Percentiles rank a stretch among this genome's conserved stretches.
Evolutionary conservation across 768 basidiomycete genomes (phyloP).

Genomic region (Suillus subluteus): DNA sequence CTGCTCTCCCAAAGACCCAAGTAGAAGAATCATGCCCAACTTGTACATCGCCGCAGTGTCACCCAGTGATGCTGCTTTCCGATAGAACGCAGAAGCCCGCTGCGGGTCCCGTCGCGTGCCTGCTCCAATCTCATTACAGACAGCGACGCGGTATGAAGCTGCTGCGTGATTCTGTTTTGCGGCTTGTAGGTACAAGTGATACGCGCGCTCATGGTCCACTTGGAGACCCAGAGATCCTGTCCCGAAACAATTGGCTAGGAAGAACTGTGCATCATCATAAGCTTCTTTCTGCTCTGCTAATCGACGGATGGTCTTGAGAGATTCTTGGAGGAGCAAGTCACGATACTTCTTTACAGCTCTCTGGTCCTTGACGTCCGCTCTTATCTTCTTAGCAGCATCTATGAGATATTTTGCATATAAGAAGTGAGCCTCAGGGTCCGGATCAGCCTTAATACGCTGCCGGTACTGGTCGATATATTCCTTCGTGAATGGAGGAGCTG

Average conservation of each 20-base stretch:
- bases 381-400: conserved; percentile 94
- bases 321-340: conserved; percentile 84
- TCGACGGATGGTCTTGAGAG: conserved; percentile 89
- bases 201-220: conserved; percentile 97
- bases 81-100: conserved; percentile 93
- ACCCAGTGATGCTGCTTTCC: conserved; percentile 93
- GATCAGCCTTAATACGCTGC: conserved; percentile 94
- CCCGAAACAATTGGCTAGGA: conserved; percentile 95
- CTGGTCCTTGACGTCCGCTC: conserved; percentile 71
- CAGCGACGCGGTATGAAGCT: conserved; percentile 95
- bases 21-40: conserved; percentile 95
- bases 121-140: conserved; percentile 98
- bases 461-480: conserved; percentile 98
- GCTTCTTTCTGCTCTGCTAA: conserved; percentile 91
- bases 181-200: conserved; percentile 95
- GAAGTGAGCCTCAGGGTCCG: conserved; percentile 98
- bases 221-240: conserved; percentile 94
- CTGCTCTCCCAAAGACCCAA: conserved; percentile 80
- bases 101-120: conserved; percentile 89
- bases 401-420: conserved; percentile 98
- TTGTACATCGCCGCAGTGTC: conserved; percentile 99
- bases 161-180: conserved; percentile 96
- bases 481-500: conserved; percentile 87
- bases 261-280: conserved; percentile 97
- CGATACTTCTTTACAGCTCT: conserved; percentile 89